Base-by-base conservation (phyloP, 1,139 yeast species). In the Wickerhamiella infanticola region DNA sequence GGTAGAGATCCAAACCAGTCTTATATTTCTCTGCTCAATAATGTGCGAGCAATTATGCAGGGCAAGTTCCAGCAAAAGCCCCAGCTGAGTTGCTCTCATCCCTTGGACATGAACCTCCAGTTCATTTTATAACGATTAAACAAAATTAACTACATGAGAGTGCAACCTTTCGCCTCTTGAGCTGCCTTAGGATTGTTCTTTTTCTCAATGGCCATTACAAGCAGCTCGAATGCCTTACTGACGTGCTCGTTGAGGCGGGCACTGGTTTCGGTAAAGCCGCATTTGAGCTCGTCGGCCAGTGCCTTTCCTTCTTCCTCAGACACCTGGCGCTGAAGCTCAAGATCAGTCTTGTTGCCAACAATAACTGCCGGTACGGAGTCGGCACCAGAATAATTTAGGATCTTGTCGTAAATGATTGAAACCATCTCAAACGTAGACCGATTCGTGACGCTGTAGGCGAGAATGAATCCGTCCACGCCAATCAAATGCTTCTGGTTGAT, bases 1-100 rank as follows among this genome's bases (percentile, higher is more conserved):
- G 61, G 70, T 35, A 70, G 71, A 48, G 73, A 75, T 58, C 83
- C 88, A 4, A 72, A 77, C 55, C 95, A 86, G 66, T 71, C 81
- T 31, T 88, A 81, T 60, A 62, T 85, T 55, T 74, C 88, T 11
- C 69, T 88, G 55, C 70, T 88, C 62, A 85, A 85, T 63, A 79
- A 80, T 54, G 81, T 85, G 80, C 74, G 97, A 61, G 63, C 69
- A 25, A 75, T 80, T 46, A 70, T 88, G 68, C 63, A 68, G 39
- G 72, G 73, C 3, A 81, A 81, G 61, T 86, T 84, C 62, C 67
- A 83, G 24, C 97, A 86, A 62, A 84, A 84, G 58, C 96, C 96
- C 1, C 97, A 86, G 65, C 68, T 86, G 53, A 79, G 90, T 49
- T 51, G 82, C 35, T 79, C 90, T 2, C 95, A 85, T 62, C 94